Conservation (phyloP, 1,139 yeast genomes). For the Saccharomycopsis hybrid region DNA sequence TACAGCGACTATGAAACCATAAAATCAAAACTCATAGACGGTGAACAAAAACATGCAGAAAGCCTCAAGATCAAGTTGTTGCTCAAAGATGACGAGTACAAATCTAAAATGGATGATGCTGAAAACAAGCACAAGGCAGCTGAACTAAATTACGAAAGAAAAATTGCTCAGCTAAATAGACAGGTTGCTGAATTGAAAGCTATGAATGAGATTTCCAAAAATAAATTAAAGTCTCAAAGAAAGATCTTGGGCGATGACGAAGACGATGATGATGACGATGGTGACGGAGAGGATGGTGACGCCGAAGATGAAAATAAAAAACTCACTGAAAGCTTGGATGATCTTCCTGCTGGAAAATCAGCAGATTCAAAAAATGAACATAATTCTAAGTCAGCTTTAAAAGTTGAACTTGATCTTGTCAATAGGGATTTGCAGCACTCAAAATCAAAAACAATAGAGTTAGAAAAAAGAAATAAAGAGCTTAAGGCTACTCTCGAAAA, state of each 20-base stretch:
- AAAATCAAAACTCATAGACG: slow-evolving; percentile 51
- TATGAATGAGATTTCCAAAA: slow-evolving; percentile 15
- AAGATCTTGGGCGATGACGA: slow-evolving; percentile 31
- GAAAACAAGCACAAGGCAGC: slow-evolving; percentile 53
- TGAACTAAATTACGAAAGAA: slow-evolving; percentile 39
- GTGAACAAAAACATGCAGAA: slow-evolving; percentile 55
- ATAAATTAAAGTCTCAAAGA: slow-evolving; percentile 35
- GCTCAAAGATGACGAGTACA: slow-evolving; percentile 59
- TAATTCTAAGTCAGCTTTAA: background rate
- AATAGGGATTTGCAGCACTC: slow-evolving; percentile 71
- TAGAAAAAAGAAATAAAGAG: slow-evolving; percentile 74
- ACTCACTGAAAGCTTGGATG: slow-evolving; percentile 23
- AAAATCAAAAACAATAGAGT: slow-evolving; percentile 59
- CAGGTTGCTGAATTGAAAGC: slow-evolving; percentile 42
- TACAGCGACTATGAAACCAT: slow-evolving; percentile 76
- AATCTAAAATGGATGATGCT: slow-evolving; percentile 54
- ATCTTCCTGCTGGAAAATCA: slow-evolving; percentile 17
- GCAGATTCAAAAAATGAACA: slow-evolving; percentile 24
- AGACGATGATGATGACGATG: slow-evolving; percentile 24
- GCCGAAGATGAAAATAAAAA: slow-evolving; percentile 2
- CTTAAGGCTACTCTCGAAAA: slow-evolving; percentile 59
- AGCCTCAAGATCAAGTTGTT: slow-evolving; percentile 37
- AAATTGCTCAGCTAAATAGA: slow-evolving; percentile 40
- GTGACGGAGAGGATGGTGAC: slow-evolving; percentile 2
- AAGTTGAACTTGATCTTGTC: slow-evolving; percentile 52